phyloP scores from a whole-genome alignment of 140 eudicot genomes.

The Flaveria floridana region DNA sequence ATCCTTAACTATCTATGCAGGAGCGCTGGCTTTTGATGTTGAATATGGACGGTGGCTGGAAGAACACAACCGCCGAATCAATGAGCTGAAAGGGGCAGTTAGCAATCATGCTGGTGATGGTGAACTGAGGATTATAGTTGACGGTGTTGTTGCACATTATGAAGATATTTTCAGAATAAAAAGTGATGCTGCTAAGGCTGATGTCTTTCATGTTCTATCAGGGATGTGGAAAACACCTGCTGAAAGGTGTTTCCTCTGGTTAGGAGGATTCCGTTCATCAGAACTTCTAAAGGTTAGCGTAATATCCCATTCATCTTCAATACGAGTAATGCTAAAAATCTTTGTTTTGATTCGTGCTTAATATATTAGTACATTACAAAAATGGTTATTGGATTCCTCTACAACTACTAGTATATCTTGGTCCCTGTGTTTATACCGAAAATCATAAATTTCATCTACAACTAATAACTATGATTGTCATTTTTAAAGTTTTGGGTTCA shows the following conservation, averaged over 20 bases:
- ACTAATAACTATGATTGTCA: not conserved
- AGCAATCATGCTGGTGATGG: constrained; percentile 57
- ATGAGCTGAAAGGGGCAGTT: constrained; percentile 54
- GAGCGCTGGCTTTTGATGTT: constrained; percentile 60
- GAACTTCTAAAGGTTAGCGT: constrained; percentile 55
- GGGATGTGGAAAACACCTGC: constrained; percentile 80
- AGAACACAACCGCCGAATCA: constrained; percentile 49
- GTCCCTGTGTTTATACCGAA: too few relatives aligned
- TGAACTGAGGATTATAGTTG: constrained; percentile 55
- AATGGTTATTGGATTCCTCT: not conserved
- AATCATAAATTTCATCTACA: too few relatives aligned
- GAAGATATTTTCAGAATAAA: constrained; percentile 57
- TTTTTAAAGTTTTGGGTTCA: not conserved
- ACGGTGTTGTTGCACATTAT: constrained; percentile 47
- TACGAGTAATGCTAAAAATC: not conserved
- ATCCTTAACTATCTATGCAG: constrained; percentile 16
- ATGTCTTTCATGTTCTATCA: constrained; percentile 54
- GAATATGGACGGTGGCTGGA: constrained; percentile 65
- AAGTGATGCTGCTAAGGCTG: constrained; percentile 57
- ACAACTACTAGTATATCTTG: too few relatives aligned
- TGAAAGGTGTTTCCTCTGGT: constrained; percentile 57
- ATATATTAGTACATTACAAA: not conserved
- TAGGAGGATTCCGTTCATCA: constrained; percentile 67
- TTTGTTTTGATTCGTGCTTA: not conserved
- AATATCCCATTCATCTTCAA: not conserved